A percentile compares a stretch with the other conserved stretches of the same genome.
phyloP scores from a whole-genome alignment of 2,329 filamentous ascomycete genomes.

The Aspergillus fructus region DNA sequence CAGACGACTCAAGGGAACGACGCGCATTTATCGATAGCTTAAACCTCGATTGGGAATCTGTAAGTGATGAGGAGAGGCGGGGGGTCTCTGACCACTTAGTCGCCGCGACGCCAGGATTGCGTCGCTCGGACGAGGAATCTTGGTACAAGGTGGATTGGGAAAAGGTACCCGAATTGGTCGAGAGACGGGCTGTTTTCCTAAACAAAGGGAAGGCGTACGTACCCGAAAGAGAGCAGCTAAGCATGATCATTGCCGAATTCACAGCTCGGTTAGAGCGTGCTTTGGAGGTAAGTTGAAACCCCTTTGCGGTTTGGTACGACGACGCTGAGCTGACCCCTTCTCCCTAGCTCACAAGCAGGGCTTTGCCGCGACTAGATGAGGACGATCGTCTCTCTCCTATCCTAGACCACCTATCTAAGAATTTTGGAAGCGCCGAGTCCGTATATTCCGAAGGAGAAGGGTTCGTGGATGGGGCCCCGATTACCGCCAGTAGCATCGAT shows the following conservation, averaged over 20 bases:
- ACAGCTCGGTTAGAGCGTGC: constrained; percentile 74
- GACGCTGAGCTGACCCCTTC: constrained; percentile 19
- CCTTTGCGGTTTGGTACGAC: neutral
- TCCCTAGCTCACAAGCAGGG: constrained; percentile 76
- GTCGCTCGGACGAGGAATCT: constrained; percentile 68
- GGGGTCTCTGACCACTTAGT: constrained; percentile 62
- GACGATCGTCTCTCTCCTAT: constrained; percentile 84
- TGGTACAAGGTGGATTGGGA: constrained; percentile 99
- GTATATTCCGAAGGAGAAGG: constrained; percentile 68
- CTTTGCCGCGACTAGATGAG: constrained; percentile 88
- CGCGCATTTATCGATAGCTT: constrained; percentile 73
- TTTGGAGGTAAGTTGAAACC: constrained; percentile 65
- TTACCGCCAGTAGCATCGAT: constrained; percentile 78
- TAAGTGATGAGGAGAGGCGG: constrained; percentile 77
- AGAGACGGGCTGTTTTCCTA: constrained; percentile 73
- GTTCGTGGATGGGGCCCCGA: constrained; percentile 67
- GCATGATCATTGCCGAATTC: constrained; percentile 88
- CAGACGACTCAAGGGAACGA: constrained; percentile 73
- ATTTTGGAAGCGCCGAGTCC: constrained; percentile 88
- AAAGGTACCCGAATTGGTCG: constrained; percentile 84
- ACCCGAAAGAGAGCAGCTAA: constrained; percentile 79
- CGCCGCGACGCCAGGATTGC: constrained; percentile 53
- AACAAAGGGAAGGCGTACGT: constrained; percentile 86
- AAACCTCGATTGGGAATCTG: constrained; percentile 79
- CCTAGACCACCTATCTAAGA: constrained; percentile 82